These are phyloP conservation scores for Mycena metata DNA, from an alignment of 768 basidiomycete species.

Conservation along the genomic window DNA sequence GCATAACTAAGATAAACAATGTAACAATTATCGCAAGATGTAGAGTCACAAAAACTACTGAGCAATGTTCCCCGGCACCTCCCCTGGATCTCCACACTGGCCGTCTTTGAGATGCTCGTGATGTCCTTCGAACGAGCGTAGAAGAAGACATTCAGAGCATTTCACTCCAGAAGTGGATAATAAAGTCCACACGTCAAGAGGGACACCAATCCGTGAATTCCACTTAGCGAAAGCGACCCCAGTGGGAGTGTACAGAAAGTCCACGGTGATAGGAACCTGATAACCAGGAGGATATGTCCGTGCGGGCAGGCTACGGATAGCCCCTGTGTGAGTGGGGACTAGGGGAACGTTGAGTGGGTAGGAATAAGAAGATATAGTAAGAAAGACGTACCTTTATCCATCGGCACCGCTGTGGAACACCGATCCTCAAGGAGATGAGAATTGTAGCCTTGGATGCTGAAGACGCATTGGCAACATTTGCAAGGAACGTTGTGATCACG, in stretches of 20 bases:
- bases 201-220: not conserved
- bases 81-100: not conserved
- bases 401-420: not conserved
- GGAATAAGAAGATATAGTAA: not conserved
- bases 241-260: not conserved
- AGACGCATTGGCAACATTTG: not conserved
- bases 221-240: not conserved
- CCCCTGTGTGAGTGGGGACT: not conserved
- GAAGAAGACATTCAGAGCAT: not conserved
- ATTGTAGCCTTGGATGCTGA: not conserved
- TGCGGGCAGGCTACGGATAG: not conserved
- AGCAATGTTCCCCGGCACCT: not conserved
- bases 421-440: not conserved
- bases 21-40: not conserved
- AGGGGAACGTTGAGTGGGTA: not conserved
- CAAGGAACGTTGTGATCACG: not conserved
- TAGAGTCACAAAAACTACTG: not conserved
- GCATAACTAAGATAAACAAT: not conserved
- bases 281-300: not conserved
- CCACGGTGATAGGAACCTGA: not conserved
- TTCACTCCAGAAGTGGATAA: not conserved
- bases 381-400: not conserved
- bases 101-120: not conserved
- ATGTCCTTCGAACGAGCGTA: not conserved
- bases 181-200: not conserved